Evolutionary conservation across 2,329 filamentous ascomycete genomes (phyloP), one percentile per base, ranked within the genome.

Genomic region (Dothideomycetidae sp.): DNA sequence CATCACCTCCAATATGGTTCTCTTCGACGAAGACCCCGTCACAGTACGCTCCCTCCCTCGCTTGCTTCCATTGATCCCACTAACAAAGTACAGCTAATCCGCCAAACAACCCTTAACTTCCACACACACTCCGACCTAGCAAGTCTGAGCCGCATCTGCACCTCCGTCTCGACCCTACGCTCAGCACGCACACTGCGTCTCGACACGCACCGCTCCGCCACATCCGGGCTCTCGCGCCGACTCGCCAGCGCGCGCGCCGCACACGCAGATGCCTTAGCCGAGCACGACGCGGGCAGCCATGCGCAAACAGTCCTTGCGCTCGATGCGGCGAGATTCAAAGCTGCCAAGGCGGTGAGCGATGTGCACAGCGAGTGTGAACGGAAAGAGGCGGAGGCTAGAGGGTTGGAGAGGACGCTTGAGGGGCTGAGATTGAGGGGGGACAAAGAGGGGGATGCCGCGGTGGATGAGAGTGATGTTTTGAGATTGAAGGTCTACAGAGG

Each of bases 341-440:
- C 84, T 40, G 88, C 88, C n/a, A 96, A 96, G 60, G 75, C 81
- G 11, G 84, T 82, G 0, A 79, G 74, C 1, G 88, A 96, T 55
- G 67, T 90, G 5, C 86, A 94, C 63, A 85, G 88, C 53, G 90
- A 98, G 62, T 81, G 81, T n/a, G 88, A 96, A 65, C 71, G 88
- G n/a, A 64, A 96, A 31, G 76, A 81, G 40, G 73, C 75, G 4
- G 82, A 92, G 57, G 63, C 84, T 4, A 80, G 77, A 10, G 74
- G 86, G 50, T 63, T 94, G 40, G 74, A 75, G 43, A 76, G 76
- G 30, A 70, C 79, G 7, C 62, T 94, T 50, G 77, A 81, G 33
- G 84, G 92, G 57, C 62, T 96, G 31, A 88, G 96, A 54, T 66
- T 80, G 38, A 84, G 93, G 59, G 86, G 86, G 2, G 69, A 90